These are phyloP conservation scores for Pulveroboletus sp. DNA, from an alignment of 768 basidiomycete species.

Conservation along the genomic window DNA sequence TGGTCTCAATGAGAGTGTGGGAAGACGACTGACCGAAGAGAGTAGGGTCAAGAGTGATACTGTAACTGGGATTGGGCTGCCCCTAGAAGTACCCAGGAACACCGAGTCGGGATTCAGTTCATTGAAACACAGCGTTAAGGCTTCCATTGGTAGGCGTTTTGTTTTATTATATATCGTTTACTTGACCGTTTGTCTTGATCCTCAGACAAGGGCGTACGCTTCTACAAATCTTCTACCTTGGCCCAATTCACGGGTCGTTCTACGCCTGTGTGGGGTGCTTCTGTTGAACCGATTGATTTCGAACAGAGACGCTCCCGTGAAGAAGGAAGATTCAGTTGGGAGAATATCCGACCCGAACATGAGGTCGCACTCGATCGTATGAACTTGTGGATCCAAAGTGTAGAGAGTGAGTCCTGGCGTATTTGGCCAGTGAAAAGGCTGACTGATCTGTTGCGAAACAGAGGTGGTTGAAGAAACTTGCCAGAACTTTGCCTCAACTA, in stretches of 20 bases:
- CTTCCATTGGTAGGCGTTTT: slow-evolving; percentile 60
- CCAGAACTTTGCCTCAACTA: slow-evolving; percentile 61
- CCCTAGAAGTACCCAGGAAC: slow-evolving; percentile 20
- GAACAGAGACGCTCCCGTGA: slow-evolving; percentile 30
- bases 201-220: slow-evolving; percentile 60
- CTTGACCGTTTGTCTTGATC: neutral
- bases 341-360: slow-evolving; percentile 30
- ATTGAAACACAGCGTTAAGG: slow-evolving; percentile 66
- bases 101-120: slow-evolving; percentile 40
- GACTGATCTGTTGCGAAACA: slow-evolving; percentile 28
- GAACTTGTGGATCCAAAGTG: slow-evolving; percentile 77
- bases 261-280: slow-evolving; percentile 28
- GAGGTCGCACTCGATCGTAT: slow-evolving; percentile 53
- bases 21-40: slow-evolving; percentile 8
- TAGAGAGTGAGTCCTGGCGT: slow-evolving; percentile 59
- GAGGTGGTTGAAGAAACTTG: slow-evolving; percentile 80
- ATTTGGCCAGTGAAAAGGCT: neutral
- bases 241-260: slow-evolving; percentile 34
- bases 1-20: slow-evolving; percentile 4
- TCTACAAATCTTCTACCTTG: slow-evolving; percentile 63
- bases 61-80: slow-evolving; percentile 23
- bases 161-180: neutral
- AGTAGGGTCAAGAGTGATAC: slow-evolving; percentile 6
- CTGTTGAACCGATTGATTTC: slow-evolving; percentile 30
- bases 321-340: slow-evolving; percentile 33